Base-by-base conservation (phyloP, 2,329 filamentous ascomycete genomes). In the Venturia pyrina region DNA sequence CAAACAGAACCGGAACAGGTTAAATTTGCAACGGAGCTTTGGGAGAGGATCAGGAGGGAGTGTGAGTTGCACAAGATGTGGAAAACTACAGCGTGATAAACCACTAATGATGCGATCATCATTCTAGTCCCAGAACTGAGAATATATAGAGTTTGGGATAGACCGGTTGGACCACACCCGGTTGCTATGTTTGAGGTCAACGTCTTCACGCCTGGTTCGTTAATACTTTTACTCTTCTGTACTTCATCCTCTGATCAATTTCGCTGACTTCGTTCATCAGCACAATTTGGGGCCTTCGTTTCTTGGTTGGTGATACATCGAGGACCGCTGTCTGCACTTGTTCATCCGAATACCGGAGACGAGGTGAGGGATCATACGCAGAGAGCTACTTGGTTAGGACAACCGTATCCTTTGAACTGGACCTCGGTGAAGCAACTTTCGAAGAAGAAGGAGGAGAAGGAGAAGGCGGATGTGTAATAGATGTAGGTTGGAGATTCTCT, bases 151-250 rank as follows among this genome's bases (percentile, higher is more conserved):
- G 80, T 96, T 69, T 96, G 86, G 84, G 88, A 95, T 69, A 77
- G 79, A 17, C 91, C 92, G 0, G 76, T 96, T 37, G 93, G 92
- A 0, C 92, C 92, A 0, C 92, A 96, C 74, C 87, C 89, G 0
- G 76, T 91, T 0, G 89, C 87, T 64, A 96, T 96, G 91, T 96
- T 96, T 71, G 93, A 97, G 77, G 91, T 96, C 59, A 96, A 96
- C 70, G 59, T 96, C 24, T 91, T 93, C 75, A 91, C 88, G 0
- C 93, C 92, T 0, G 74, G 75, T 74, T 70, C 21, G 56, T 50
- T 2, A 43, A 3, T 41, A 21, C 21, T 32, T 34, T 40, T 2
- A 13, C 48, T n/a, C 32, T 4, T 4, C 17, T 24, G 8, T n/a
- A 28, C n/a, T 17, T n/a, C 59, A 21, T 1, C 13, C 28, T 11